These are phyloP conservation scores for Pecoramyces ruminantium DNA, from an alignment of 192 early-diverging fungal genomes.

Conservation along the genomic window DNA sequence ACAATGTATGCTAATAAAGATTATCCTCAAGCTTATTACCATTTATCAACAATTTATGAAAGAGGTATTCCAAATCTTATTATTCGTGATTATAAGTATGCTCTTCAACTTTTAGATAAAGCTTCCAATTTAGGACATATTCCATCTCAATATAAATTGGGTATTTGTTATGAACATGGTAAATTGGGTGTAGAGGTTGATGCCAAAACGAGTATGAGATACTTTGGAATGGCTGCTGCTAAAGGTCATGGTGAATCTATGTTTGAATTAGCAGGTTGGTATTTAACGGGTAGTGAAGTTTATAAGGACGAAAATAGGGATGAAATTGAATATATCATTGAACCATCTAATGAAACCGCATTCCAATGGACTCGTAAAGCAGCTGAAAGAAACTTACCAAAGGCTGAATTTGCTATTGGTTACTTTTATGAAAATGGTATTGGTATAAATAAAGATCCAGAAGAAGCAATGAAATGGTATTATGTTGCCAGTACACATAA, in stretches of 20 bases:
- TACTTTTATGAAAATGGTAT: constrained; percentile 8
- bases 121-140: constrained; percentile 48
- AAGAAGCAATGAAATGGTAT: constrained; percentile 2
- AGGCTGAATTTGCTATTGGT: constrained; percentile 1
- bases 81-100: constrained; percentile 43
- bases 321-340: background rate
- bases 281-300: constrained; percentile 1
- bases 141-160: constrained; percentile 37
- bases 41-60: constrained; percentile 37
- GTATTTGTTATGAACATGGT: constrained; percentile 40
- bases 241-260: constrained; percentile 1
- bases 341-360: background rate
- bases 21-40: constrained; percentile 39
- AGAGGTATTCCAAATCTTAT: constrained; percentile 33
- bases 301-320: background rate
- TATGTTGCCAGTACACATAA: background rate
- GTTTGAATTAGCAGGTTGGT: constrained; percentile 4
- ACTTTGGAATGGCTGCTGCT: background rate
- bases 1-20: constrained; percentile 34
- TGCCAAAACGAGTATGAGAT: background rate
- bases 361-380: constrained; percentile 1
- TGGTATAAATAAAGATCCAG: constrained; percentile 1
- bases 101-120: constrained; percentile 36
- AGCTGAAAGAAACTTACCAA: background rate
- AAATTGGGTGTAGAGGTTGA: constrained; percentile 24